Evolutionary conservation across 108 stramenopile species (phyloP).

Genomic region (Skeletonema tropicum): DNA sequence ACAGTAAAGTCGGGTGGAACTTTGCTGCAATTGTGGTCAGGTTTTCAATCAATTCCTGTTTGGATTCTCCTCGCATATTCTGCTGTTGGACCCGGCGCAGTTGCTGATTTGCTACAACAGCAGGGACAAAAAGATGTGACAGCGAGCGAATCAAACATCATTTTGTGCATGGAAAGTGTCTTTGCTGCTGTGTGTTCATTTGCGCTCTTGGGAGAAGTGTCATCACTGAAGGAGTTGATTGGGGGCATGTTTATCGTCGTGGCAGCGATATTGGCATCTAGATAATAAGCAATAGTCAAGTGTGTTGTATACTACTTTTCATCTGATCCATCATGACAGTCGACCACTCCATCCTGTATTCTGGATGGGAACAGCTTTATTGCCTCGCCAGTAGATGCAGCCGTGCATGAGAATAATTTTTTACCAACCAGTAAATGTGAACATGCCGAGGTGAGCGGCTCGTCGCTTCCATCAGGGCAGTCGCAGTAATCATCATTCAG

Average conservation of each 20-base stretch:
- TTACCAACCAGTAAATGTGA: conserved; percentile 56
- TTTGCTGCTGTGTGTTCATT: conserved; percentile 63
- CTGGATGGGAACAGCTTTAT: conserved; percentile 59
- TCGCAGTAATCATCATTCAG: conserved; percentile 84
- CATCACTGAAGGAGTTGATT: conserved; percentile 45
- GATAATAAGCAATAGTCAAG: conserved; percentile 17
- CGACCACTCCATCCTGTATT: conserved; percentile 65
- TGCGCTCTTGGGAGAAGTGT: conserved; percentile 53
- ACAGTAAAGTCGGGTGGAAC: conserved; percentile 27
- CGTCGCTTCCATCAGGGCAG: conserved; percentile 77
- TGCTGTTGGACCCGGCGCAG: conserved; percentile 65
- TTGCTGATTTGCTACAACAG: conserved; percentile 72
- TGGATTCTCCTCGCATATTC: conserved; percentile 57
- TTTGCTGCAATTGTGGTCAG: conserved; percentile 44
- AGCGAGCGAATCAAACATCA: conserved; percentile 68
- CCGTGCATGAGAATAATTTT: conserved; percentile 50
- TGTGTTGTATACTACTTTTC: conserved; percentile 32
- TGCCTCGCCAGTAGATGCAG: conserved; percentile 14
- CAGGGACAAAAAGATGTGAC: conserved; percentile 56
- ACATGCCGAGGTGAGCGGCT: conserved; percentile 71
- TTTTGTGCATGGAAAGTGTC: conserved; percentile 60
- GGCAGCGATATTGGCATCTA: conserved; percentile 62
- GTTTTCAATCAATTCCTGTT: conserved; percentile 43
- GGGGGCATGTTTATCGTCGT: conserved; percentile 58
- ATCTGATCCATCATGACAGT: conserved; percentile 74